phyloP scores from a whole-genome alignment of 2,329 filamentous ascomycete genomes.

The Fusarium buharicum region DNA sequence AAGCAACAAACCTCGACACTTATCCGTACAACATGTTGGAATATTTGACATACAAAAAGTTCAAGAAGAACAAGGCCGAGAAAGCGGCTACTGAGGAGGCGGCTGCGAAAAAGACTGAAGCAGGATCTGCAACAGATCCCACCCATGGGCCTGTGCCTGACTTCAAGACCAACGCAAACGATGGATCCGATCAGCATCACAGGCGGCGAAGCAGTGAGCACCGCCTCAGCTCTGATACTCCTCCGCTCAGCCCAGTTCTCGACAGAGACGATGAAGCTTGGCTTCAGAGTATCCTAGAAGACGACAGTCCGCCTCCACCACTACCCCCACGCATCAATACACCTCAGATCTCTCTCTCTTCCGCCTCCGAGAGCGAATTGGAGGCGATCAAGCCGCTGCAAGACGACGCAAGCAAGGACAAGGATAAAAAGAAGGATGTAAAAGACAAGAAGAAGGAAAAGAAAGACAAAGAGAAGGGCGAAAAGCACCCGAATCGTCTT shows the following conservation, averaged over 20 bases:
- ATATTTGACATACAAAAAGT: conserved; percentile 70
- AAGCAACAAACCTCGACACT: conserved; percentile 9
- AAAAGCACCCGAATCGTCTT: conserved; percentile 52
- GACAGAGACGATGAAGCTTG: conserved; percentile 68
- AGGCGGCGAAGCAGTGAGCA: conserved; percentile 33
- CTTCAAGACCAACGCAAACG: conserved; percentile 26
- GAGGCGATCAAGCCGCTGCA: conserved; percentile 46
- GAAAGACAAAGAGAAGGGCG: conserved; percentile 48
- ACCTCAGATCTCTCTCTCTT: conserved; percentile 57
- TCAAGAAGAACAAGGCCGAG: conserved; percentile 67
- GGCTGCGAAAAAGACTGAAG: conserved; percentile 30
- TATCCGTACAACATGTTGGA: conserved; percentile 62
- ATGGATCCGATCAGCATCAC: conserved; percentile 21
- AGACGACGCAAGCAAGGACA: conserved; percentile 48
- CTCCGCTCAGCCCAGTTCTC: conserved; percentile 58
- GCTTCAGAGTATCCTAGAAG: conserved; percentile 63
- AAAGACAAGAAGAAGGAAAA: conserved; percentile 44
- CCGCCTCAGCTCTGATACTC: conserved; percentile 44
- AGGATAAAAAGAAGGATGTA: conserved; percentile 12
- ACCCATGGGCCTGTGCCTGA: conserved; percentile 24
- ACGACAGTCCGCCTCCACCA: conserved; percentile 60
- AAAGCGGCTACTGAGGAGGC: conserved; percentile 52
- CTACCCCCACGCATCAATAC: conserved; percentile 65
- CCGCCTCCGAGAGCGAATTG: conserved; percentile 34
- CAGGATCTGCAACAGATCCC: conserved; percentile 25